Conservation (phyloP, 306 rosid genomes). For the Canavalia ensiformis region DNA sequence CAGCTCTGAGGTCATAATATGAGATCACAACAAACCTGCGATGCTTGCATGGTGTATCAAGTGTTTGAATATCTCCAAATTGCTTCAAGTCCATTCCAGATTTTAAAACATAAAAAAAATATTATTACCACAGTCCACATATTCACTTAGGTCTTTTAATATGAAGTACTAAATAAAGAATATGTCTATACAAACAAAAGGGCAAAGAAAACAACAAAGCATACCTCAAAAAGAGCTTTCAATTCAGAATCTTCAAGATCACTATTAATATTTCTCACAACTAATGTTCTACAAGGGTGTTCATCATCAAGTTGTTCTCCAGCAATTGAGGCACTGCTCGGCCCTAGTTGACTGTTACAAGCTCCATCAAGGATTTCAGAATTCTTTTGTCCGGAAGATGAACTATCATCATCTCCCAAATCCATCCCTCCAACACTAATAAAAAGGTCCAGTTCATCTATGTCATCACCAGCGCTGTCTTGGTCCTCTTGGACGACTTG, state of each 20-base stretch:
- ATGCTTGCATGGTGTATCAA: slow-evolving; percentile 78
- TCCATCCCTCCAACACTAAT: slow-evolving; percentile 82
- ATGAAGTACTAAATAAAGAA: neutral
- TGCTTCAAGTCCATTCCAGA: slow-evolving; percentile 54
- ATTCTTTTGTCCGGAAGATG: slow-evolving; percentile 52
- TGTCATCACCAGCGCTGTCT: slow-evolving; percentile 51
- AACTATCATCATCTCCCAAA: slow-evolving; percentile 63
- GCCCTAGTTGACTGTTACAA: slow-evolving; percentile 56
- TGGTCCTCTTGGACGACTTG: slow-evolving; percentile 1
- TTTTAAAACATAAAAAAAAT: slow-evolving; percentile 30
- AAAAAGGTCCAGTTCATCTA: slow-evolving; percentile 70
- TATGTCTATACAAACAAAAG: neutral
- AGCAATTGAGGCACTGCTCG: slow-evolving; percentile 56
- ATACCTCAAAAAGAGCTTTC: slow-evolving; percentile 70
- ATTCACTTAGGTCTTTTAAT: neutral
- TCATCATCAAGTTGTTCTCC: slow-evolving; percentile 68
- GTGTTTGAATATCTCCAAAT: slow-evolving; percentile 82
- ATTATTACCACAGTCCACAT: neutral
- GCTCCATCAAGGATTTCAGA: slow-evolving; percentile 55
- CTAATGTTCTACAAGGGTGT: slow-evolving; percentile 71
- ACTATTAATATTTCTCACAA: slow-evolving; percentile 68
- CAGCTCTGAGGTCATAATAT: slow-evolving; percentile 80
- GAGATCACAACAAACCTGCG: slow-evolving; percentile 79
- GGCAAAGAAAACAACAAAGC: slow-evolving; percentile 15
- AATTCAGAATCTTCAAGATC: slow-evolving; percentile 72